These are phyloP conservation scores for Hydnum rufescens DNA, from an alignment of 768 basidiomycete genomes.

Conservation along the genomic window DNA sequence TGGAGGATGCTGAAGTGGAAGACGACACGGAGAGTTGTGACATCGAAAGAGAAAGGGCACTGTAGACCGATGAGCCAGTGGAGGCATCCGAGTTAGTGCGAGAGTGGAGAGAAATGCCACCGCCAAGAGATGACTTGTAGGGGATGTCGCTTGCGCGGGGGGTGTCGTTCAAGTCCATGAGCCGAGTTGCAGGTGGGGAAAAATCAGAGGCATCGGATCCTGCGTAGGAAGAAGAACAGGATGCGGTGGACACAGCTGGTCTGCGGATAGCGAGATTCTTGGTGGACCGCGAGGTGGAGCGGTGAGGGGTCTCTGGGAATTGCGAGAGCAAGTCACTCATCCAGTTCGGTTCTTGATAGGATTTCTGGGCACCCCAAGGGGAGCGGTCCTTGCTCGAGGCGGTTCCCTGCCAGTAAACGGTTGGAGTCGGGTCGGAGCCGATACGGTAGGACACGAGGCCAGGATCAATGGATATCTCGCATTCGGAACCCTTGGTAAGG, in stretches of 20 bases:
- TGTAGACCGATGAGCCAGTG: constrained; percentile 5
- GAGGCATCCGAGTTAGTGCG: constrained; percentile 8
- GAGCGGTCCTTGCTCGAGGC: background rate
- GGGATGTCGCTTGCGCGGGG: too few relatives aligned
- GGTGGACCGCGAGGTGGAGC: background rate
- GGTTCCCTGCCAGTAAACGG: background rate
- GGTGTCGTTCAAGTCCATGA: too few relatives aligned
- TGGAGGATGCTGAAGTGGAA: constrained; percentile 7
- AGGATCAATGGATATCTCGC: constrained; percentile 1
- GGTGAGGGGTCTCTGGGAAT: background rate
- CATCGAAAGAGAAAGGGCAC: constrained; percentile 5
- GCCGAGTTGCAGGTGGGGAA: background rate
- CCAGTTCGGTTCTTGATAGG: background rate
- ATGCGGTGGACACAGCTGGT: background rate
- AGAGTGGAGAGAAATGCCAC: background rate
- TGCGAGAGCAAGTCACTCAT: background rate
- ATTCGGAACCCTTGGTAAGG: background rate
- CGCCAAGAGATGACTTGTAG: background rate
- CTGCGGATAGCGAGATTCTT: background rate
- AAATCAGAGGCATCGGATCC: background rate
- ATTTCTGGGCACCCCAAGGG: background rate
- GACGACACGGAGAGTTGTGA: constrained; percentile 5
- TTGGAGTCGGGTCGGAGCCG: background rate
- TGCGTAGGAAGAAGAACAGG: background rate
- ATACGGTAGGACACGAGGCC: background rate